Conservation (phyloP, 768 basidiomycete genomes). For the Russula abietina region DNA sequence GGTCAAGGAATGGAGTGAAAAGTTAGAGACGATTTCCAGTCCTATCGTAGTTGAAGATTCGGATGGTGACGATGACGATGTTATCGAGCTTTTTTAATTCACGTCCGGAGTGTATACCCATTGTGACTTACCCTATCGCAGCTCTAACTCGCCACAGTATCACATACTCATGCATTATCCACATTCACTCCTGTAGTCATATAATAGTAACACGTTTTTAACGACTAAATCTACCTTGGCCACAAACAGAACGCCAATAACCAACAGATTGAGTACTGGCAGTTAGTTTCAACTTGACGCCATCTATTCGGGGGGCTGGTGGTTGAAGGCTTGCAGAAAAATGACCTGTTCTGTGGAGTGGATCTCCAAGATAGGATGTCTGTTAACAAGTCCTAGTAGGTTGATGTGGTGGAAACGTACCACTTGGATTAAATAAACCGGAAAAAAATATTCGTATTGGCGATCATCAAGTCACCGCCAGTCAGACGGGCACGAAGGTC, state of each 20-base stretch:
- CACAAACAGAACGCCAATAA: background rate
- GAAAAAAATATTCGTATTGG: too few species aligned
- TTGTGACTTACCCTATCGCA: background rate
- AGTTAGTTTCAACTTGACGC: background rate
- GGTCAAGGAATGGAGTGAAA: slow-evolving; percentile 67
- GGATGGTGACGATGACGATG: background rate
- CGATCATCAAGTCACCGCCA: too few species aligned
- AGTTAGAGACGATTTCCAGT: slow-evolving; percentile 46
- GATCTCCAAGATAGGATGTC: background rate
- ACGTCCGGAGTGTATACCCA: background rate
- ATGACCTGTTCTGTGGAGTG: background rate
- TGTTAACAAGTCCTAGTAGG: too few species aligned
- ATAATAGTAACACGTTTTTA: background rate
- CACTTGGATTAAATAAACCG: too few species aligned
- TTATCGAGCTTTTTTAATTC: slow-evolving; percentile 10
- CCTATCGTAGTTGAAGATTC: slow-evolving; percentile 12
- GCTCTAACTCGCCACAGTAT: background rate
- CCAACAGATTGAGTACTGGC: background rate
- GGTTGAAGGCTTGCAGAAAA: background rate
- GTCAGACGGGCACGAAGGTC: too few species aligned
- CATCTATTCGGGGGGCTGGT: background rate
- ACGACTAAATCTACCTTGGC: background rate
- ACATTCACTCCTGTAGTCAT: background rate
- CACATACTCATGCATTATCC: too few species aligned
- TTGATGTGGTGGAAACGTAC: too few species aligned